Conservation (phyloP, 306 rosid genomes). For the Citrullus mucosospermus region DNA sequence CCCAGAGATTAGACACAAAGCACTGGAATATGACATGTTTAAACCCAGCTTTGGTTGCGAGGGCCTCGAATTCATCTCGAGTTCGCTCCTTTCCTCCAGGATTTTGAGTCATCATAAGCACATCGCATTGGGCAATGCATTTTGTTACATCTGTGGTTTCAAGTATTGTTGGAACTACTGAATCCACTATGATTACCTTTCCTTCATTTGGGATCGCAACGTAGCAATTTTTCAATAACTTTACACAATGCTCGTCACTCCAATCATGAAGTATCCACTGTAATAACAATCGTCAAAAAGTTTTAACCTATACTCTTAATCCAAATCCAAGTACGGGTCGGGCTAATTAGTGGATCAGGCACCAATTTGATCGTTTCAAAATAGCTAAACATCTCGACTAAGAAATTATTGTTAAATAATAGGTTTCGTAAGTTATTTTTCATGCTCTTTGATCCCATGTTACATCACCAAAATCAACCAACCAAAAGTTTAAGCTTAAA, state of each 20-base stretch:
- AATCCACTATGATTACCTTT: conserved; percentile 36
- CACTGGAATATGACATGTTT: conserved; percentile 26
- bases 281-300: neutral
- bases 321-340: no score
- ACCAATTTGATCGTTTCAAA: no score
- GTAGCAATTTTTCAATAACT: conserved; percentile 36
- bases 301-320: no score
- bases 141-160: conserved; percentile 13
- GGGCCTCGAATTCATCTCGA: conserved; percentile 24
- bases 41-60: conserved; percentile 42
- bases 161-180: conserved; percentile 15
- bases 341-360: no score
- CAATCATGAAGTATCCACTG: conserved; percentile 34
- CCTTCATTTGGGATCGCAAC: conserved; percentile 33
- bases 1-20: conserved; percentile 20
- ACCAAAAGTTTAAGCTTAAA: no score
- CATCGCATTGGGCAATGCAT: conserved; percentile 9
- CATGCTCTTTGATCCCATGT: no score
- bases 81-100: conserved; percentile 43
- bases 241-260: conserved; percentile 23
- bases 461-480: no score
- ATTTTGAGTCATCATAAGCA: conserved; percentile 35
- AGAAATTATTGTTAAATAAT: no score
- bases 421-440: no score
- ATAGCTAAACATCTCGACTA: no score